Base-by-base conservation (phyloP, 148 eudicot species). In the Silene conica region DNA sequence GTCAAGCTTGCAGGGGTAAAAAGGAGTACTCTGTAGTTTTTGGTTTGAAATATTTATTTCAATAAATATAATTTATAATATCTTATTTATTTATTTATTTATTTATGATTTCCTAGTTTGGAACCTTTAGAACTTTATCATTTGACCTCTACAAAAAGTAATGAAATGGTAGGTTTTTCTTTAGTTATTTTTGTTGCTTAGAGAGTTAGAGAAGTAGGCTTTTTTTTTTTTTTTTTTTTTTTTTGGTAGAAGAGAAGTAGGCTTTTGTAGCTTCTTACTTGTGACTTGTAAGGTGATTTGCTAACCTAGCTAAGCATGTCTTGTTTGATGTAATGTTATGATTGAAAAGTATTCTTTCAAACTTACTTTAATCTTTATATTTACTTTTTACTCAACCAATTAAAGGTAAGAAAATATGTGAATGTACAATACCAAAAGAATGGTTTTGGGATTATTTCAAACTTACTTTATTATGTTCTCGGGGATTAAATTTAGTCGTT, bases 111-210 rank as follows among this genome's bases (percentile, higher is more conserved):
- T 54, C 77, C 45, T 31, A 65, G 70, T 50, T 26, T 21, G 71
- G 77, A 31, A 74, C 61, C 15, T 69, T 76, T 59, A 62, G 7
- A 58, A 58, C 70, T 57, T 65, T 68, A 43, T 57, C 78, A 75
- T 75, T 67, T 76, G 68, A 69, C 80, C 74, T 63, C 50, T 55
- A 54, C 56, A 34, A 26, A 62, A 77, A 72, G 80, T 28, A 71
- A 71, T 71, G 21, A 10, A 69, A 45, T 20, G 10, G 1, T 61
- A 64, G 50, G 71, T 56, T 61, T 60, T 60, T 61, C 11, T 59
- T 16, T n/a, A n/a, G n/a, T 16, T 50, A 4, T 50, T 22, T 48
- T 68, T 50, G 38, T 45, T 41, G 52, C 26, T 67, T 67, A 20
- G 54, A 19, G 18, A 10, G 18, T 67, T 9, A 50, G 15, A 50